These are phyloP conservation scores for Babesia bovis DNA, from an alignment of 169 alveolate species.

Conservation along the genomic window DNA sequence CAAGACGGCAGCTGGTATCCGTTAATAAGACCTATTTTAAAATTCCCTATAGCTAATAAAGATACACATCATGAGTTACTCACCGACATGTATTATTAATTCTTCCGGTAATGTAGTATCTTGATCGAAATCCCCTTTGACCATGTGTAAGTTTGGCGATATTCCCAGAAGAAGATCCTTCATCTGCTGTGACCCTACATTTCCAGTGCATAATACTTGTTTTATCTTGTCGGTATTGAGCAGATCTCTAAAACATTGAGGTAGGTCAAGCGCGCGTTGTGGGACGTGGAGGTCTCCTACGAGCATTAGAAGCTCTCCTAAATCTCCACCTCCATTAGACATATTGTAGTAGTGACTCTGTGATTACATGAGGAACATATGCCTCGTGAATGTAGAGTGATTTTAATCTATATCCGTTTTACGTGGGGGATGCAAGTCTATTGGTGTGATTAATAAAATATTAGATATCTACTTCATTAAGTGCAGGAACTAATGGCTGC, in stretches of 20 bases:
- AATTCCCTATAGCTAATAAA: constrained; percentile 78
- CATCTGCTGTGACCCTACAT: constrained; percentile 75
- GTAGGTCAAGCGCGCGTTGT: constrained; percentile 72
- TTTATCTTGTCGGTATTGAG: constrained; percentile 77
- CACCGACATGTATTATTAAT: constrained; percentile 54
- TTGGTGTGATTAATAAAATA: neutral
- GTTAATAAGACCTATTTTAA: constrained; percentile 89
- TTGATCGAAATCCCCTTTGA: constrained; percentile 78
- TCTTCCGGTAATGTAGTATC: constrained; percentile 72
- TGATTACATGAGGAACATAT: constrained; percentile 7
- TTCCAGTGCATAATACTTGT: constrained; percentile 78
- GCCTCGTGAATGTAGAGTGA: neutral
- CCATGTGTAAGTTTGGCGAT: constrained; percentile 77
- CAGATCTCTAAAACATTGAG: constrained; percentile 75
- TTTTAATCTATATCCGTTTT: neutral
- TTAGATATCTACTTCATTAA: constrained; percentile 23
- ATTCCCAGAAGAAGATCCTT: constrained; percentile 71
- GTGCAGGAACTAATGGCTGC: neutral
- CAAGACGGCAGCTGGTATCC: constrained; percentile 93
- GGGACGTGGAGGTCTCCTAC: constrained; percentile 81
- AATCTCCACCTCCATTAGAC: constrained; percentile 44
- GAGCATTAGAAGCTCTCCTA: constrained; percentile 73
- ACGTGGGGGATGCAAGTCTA: constrained; percentile 8
- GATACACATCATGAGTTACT: neutral
- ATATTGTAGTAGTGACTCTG: constrained; percentile 5